Evolutionary conservation across 2,329 filamentous ascomycete genomes (phyloP).

Genomic region (Uncinocarpus reesii): DNA sequence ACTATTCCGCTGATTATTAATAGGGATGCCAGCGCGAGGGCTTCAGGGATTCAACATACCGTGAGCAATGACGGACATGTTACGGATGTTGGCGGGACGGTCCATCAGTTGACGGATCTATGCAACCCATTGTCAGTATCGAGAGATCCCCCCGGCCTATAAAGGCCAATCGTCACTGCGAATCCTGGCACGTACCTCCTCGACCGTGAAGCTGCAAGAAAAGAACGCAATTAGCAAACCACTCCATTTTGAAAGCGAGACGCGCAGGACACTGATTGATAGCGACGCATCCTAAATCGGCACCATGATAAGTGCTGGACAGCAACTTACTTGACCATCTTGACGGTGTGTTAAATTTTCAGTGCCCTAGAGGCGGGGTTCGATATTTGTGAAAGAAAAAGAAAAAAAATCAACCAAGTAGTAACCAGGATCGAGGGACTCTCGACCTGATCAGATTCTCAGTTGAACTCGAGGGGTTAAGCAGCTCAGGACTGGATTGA

Average conservation of each 20-base stretch:
- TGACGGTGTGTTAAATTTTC: conserved; percentile 55
- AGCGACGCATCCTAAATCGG: neutral
- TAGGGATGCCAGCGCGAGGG: neutral
- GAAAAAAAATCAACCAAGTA: conserved; percentile 27
- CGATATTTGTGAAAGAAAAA: conserved; percentile 18
- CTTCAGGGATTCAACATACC: conserved; percentile 41
- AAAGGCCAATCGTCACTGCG: neutral
- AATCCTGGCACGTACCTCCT: conserved; percentile 52
- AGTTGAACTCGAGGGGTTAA: conserved; percentile 16
- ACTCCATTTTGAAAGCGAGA: conserved; percentile 5
- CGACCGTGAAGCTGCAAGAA: conserved; percentile 79
- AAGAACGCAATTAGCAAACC: conserved; percentile 26
- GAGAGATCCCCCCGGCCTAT: too few relatives aligned
- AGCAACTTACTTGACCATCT: conserved; percentile 96
- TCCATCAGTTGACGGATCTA: conserved; percentile 42
- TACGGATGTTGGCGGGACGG: conserved; percentile 56
- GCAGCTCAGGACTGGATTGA: conserved; percentile 17
- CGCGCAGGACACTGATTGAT: conserved; percentile 12
- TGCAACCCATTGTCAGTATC: conserved; percentile 19
- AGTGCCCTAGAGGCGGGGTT: conserved; percentile 35
- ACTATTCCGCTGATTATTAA: conserved; percentile 39
- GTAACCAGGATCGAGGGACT: conserved; percentile 35
- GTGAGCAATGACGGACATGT: conserved; percentile 99
- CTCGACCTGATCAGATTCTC: conserved; percentile 31
- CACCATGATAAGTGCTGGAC: conserved; percentile 10